These are phyloP conservation scores for Aspergillus proliferans DNA, from an alignment of 2,329 filamentous ascomycete genomes.

Conservation along the genomic window DNA sequence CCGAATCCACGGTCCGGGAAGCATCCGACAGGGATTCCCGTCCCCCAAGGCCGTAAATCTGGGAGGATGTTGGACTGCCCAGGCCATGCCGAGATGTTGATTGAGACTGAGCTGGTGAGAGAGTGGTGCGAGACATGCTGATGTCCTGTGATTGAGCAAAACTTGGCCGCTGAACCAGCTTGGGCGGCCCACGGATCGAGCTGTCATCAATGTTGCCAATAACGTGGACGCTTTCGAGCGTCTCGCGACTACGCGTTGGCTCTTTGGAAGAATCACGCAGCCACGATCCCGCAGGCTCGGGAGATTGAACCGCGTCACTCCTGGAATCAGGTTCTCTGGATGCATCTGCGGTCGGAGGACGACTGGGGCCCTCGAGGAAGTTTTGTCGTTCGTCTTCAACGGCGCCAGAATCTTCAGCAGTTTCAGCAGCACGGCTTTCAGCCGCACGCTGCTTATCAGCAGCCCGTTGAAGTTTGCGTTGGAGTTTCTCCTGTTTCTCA, in stretches of 20 bases:
- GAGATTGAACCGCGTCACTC: neutral
- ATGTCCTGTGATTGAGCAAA: constrained; percentile 30
- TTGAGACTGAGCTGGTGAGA: constrained; percentile 35
- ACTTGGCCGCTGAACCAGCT: constrained; percentile 22
- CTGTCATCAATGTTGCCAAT: constrained; percentile 30
- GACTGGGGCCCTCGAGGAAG: neutral
- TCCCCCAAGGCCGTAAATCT: constrained; percentile 45
- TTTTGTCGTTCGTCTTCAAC: constrained; percentile 1
- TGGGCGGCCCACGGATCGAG: constrained; percentile 25
- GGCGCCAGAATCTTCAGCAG: neutral
- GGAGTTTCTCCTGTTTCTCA: constrained; percentile 59
- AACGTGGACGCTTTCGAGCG: constrained; percentile 26
- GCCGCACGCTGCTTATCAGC: constrained; percentile 53
- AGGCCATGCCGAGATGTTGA: constrained; percentile 43
- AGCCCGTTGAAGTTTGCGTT: constrained; percentile 40
- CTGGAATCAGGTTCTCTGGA: neutral
- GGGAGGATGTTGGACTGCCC: constrained; percentile 48
- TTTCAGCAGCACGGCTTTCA: constrained; percentile 36
- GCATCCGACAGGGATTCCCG: constrained; percentile 48
- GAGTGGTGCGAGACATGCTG: constrained; percentile 26
- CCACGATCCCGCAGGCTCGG: constrained; percentile 23
- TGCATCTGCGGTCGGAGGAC: neutral
- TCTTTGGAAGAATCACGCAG: constrained; percentile 28
- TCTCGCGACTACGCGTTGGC: constrained; percentile 15
- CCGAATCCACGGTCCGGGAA: constrained; percentile 47